Evolutionary conservation across 1,284 basidiomycete species (phyloP), one percentile per base, ranked within the genome.

Genomic region (Boletus nobilissimus): DNA sequence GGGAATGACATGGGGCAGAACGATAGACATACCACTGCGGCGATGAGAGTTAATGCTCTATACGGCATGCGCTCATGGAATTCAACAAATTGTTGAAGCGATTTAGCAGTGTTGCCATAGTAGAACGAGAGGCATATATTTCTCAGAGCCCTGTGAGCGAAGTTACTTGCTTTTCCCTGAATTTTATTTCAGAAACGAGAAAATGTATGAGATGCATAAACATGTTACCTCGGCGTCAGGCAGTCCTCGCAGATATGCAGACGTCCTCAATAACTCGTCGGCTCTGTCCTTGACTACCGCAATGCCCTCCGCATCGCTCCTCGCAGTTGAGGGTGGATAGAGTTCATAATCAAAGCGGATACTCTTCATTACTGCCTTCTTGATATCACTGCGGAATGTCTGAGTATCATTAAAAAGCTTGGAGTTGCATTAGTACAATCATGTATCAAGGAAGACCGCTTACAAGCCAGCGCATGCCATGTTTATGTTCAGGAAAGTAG

Each of bases 321-420:
- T 72, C 19, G 39, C 29, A 39, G 39, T 43, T 6, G 16, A 19
- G 19, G 70, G 14, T 5, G 51, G 63, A 36, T n/a, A 70, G 40
- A 77, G 70, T 24, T 69, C 38, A 26, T 77, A 77, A 34, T 48
- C 46, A 11, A 18, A 22, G 13, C 10, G 46, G 14, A 77, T 54
- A 34, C 32, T 18, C 5, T 62, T 54, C n/a, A 63, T 48, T 1
- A 38, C 48, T 18, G 36, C 32, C n/a, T 77, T 76, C 66, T 77
- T 77, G n/a, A 77, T 72, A 32, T 69, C 16, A 14, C 76, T 77
- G 5, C 7, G n/a, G 32, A 77, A 77, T 5, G 76, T 77, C 10
- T 76, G 72, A 5, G 46, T 68, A 16, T 76, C 57, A 14, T 73
- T 73, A 48, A 74, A 76, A 38, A 43, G 43, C 43, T 43, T 43